Conservation (phyloP, 192 early-diverging fungal species). For the Backusella parvicylindrica region DNA sequence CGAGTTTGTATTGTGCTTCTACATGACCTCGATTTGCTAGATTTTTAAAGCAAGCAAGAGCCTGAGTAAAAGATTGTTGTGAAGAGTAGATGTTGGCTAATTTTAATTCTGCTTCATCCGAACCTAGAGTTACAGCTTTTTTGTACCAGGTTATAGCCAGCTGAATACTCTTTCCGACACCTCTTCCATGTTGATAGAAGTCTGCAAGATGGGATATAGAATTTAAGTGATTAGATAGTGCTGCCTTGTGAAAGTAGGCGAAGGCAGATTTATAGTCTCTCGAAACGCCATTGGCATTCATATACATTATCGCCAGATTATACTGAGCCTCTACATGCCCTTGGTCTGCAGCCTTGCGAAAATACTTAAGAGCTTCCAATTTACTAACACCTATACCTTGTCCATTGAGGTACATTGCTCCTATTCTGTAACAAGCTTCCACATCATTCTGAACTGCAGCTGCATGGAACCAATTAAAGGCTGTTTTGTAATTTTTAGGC, state of each 20-base stretch:
- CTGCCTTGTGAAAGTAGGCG: neutral
- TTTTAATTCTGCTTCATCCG: slow-evolving; percentile 69
- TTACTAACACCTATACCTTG: slow-evolving; percentile 9
- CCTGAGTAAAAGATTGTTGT: slow-evolving; percentile 47
- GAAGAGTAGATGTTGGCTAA: slow-evolving; percentile 83
- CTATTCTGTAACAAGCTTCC: slow-evolving; percentile 12
- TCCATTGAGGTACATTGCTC: slow-evolving; percentile 24
- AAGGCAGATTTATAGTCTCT: neutral
- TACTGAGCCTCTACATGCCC: neutral
- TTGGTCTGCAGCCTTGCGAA: slow-evolving; percentile 17
- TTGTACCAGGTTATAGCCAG: slow-evolving; percentile 67
- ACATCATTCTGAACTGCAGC: slow-evolving; percentile 30
- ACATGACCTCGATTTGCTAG: slow-evolving; percentile 61
- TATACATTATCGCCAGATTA: neutral
- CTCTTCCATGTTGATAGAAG: slow-evolving; percentile 31
- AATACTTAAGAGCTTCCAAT: slow-evolving; percentile 24
- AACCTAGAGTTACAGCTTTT: slow-evolving; percentile 53
- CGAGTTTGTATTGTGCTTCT: slow-evolving; percentile 67
- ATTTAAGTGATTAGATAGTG: neutral
- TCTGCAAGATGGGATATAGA: slow-evolving; percentile 17
- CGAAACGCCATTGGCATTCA: neutral
- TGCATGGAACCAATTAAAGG: slow-evolving; percentile 28
- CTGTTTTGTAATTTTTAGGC: slow-evolving; percentile 9
- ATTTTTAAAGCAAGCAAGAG: slow-evolving; percentile 70
- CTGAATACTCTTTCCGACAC: slow-evolving; percentile 53